Percentiles rank a stretch among this genome's conserved stretches.
Evolutionary conservation across 768 basidiomycete genomes (phyloP).

Genomic region (Suillus alpinus): DNA sequence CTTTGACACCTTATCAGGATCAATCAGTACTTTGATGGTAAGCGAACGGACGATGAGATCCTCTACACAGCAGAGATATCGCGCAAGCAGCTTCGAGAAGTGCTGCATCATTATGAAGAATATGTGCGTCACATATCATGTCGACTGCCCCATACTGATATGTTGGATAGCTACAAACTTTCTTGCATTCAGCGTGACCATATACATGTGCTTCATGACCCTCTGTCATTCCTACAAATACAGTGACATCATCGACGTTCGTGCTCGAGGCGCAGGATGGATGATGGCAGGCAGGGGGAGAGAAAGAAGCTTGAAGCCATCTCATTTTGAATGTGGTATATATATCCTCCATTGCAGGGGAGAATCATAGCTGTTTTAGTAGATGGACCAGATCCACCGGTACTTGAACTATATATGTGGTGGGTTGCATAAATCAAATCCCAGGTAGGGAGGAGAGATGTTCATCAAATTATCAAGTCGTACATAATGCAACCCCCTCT

Average conservation of each 20-base stretch:
- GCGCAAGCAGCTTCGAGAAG: slow-evolving; percentile 77
- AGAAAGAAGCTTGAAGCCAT: background rate
- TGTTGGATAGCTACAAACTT: slow-evolving; percentile 39
- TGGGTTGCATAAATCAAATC: no score
- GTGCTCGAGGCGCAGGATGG: background rate
- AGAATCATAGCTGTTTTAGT: background rate
- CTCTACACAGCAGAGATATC: slow-evolving; percentile 85
- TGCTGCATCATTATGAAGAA: slow-evolving; percentile 84
- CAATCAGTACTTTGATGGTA: slow-evolving; percentile 92
- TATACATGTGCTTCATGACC: no score
- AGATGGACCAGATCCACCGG: background rate
- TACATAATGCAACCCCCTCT: no score
- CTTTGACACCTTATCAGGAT: slow-evolving; percentile 50
- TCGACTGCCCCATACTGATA: background rate
- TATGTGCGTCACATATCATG: slow-evolving; percentile 53
- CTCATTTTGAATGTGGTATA: background rate
- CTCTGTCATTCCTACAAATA: background rate
- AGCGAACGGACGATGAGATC: slow-evolving; percentile 89
- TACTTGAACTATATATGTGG: no score
- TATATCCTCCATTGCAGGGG: background rate
- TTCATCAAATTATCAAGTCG: no score
- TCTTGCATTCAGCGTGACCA: slow-evolving; percentile 38
- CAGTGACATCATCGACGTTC: background rate
- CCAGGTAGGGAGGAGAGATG: no score
- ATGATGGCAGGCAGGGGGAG: background rate